Percentiles rank a stretch among this genome's conserved stretches.
phyloP scores from a whole-genome alignment of 495 filamentous ascomycete genomes.

The Penicillium bialowiezense region DNA sequence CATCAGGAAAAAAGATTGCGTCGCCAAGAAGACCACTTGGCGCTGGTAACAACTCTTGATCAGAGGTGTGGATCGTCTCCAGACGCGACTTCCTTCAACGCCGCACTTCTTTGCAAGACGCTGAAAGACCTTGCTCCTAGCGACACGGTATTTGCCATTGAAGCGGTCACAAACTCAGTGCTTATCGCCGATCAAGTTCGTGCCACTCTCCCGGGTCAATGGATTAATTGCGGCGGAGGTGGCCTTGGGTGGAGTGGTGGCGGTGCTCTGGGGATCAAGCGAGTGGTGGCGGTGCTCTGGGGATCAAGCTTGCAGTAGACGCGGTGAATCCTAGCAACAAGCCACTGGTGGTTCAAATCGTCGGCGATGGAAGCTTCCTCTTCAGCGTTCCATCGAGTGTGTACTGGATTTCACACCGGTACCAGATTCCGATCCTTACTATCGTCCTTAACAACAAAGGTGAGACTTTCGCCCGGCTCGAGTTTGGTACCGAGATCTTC shows the following conservation, averaged over 20 bases:
- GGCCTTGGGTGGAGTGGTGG: slow-evolving; percentile 94
- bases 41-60: no score
- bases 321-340: slow-evolving; percentile 38
- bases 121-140: slow-evolving; percentile 41
- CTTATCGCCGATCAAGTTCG: slow-evolving; percentile 81
- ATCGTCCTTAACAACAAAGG: slow-evolving; percentile 95
- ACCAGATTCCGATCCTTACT: slow-evolving; percentile 83
- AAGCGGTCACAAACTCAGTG: slow-evolving; percentile 81
- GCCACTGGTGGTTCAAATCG: slow-evolving; percentile 77
- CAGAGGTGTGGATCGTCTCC: no score
- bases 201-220: slow-evolving; percentile 71
- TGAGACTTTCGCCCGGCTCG: no score
- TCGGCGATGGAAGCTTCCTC: slow-evolving; percentile 88
- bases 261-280: slow-evolving; percentile 80
- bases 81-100: no score
- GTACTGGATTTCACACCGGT: slow-evolving; percentile 90
- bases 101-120: no score
- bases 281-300: slow-evolving; percentile 82
- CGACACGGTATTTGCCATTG: slow-evolving; percentile 81
- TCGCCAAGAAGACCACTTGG: no score
- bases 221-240: slow-evolving; percentile 93
- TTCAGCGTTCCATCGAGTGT: slow-evolving; percentile 87
- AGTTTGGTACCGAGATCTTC: no score
- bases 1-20: slow-evolving; percentile 1
- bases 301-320: slow-evolving; percentile 72